These are phyloP conservation scores for Geotrichum reessii DNA, from an alignment of 1,139 yeast species.

Conservation along the genomic window DNA sequence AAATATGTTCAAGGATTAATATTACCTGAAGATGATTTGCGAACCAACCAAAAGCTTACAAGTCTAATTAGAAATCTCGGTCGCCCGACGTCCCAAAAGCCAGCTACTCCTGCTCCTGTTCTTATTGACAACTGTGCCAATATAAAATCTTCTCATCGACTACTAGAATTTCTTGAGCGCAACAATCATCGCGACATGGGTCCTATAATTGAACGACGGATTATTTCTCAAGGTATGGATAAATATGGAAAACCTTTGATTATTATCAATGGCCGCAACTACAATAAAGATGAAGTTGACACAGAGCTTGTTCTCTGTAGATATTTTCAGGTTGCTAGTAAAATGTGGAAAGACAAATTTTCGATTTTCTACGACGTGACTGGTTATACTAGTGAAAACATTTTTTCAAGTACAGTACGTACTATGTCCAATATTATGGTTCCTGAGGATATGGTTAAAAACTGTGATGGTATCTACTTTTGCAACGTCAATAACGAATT, in stretches of 20 bases:
- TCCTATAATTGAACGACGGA: conserved; percentile 41
- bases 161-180: conserved; percentile 70
- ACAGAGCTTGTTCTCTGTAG: conserved; percentile 55
- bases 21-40: conserved; percentile 20
- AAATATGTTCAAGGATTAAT: not conserved
- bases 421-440: conserved; percentile 26
- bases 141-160: conserved; percentile 29
- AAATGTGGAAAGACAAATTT: conserved; percentile 68
- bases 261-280: conserved; percentile 47
- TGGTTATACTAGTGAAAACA: conserved; percentile 42
- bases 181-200: conserved; percentile 54
- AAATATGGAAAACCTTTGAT: conserved; percentile 70
- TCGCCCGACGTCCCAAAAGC: conserved; percentile 21
- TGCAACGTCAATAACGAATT: conserved; percentile 54
- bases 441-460: conserved; percentile 48
- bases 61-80: conserved; percentile 27
- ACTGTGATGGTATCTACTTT: conserved; percentile 53
- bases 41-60: conserved; percentile 23
- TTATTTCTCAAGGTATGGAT: conserved; percentile 60
- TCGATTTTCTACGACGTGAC: conserved; percentile 66
- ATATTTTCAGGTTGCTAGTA: conserved; percentile 60
- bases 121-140: conserved; percentile 1
- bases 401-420: conserved; percentile 32
- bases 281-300: conserved; percentile 44
- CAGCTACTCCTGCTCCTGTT: not conserved